Percentiles rank a stretch among this genome's conserved stretches.
Evolutionary conservation across 148 eudicot genomes (phyloP).

Genomic region (Bassia scoparia): DNA sequence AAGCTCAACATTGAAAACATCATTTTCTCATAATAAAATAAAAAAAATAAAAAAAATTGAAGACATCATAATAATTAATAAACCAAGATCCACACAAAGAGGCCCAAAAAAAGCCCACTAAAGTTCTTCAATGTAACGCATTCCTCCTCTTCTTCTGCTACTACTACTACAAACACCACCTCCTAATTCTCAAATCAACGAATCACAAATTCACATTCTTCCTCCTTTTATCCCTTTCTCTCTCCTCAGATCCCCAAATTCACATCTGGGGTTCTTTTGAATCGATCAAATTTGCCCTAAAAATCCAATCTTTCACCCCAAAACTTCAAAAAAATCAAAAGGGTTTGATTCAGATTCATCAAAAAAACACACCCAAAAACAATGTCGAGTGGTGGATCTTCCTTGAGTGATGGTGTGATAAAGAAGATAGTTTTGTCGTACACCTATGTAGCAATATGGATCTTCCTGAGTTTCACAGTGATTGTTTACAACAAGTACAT

Average conservation of each 20-base stretch:
- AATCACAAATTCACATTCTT: neutral
- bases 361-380: too few relatives aligned
- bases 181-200: neutral
- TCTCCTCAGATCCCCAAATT: slow-evolving; percentile 8
- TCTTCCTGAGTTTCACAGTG: slow-evolving; percentile 59
- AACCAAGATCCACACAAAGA: neutral
- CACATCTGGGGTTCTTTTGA: neutral
- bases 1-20: neutral
- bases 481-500: slow-evolving; percentile 80
- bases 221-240: neutral
- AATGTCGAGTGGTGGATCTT: slow-evolving; percentile 31
- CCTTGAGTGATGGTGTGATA: slow-evolving; percentile 50
- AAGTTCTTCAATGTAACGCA: slow-evolving; percentile 18
- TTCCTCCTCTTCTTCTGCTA: neutral
- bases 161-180: neutral
- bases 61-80: too few relatives aligned
- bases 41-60: neutral
- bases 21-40: neutral
- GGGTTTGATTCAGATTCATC: too few relatives aligned
- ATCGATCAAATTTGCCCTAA: neutral
- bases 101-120: neutral
- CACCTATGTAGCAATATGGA: slow-evolving; percentile 65
- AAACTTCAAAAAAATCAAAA: neutral
- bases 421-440: slow-evolving; percentile 57
- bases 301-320: slow-evolving; percentile 7